Percentiles rank a stretch among this genome's conserved stretches.
Evolutionary conservation across 1,139 yeast genomes (phyloP).

Genomic region (Taphrina deformans): DNA sequence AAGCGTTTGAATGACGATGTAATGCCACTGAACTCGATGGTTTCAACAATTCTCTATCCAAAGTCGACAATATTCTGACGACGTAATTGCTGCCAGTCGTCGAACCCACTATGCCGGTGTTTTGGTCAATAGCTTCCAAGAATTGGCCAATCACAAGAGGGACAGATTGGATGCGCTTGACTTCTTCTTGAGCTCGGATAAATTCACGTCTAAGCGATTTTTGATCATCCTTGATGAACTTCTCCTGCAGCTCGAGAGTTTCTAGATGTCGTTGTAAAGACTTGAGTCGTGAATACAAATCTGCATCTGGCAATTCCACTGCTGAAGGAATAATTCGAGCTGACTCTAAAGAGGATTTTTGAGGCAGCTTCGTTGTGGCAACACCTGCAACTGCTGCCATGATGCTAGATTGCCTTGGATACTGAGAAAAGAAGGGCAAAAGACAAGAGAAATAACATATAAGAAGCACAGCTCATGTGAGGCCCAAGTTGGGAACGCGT

Average conservation of each 20-base stretch:
- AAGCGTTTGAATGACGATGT: constrained; percentile 96
- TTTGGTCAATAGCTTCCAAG: constrained; percentile 94
- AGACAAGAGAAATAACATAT: too few species aligned
- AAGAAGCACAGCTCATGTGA: too few species aligned
- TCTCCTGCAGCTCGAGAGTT: constrained; percentile 69
- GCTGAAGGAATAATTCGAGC: background rate
- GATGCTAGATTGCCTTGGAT: too few species aligned
- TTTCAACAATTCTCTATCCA: constrained; percentile 90
- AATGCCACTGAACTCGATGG: constrained; percentile 95
- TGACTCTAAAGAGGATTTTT: constrained; percentile 1
- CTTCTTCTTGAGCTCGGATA: constrained; percentile 97
- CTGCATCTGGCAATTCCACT: constrained; percentile 44
- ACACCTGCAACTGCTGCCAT: background rate
- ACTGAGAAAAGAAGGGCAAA: too few species aligned
- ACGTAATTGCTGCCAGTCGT: constrained; percentile 98
- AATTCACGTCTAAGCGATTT: constrained; percentile 93
- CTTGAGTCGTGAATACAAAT: constrained; percentile 79
- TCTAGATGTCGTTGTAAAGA: constrained; percentile 87
- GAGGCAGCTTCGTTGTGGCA: constrained; percentile 3
- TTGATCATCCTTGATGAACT: constrained; percentile 95
- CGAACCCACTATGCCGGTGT: constrained; percentile 93
- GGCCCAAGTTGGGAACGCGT: background rate
- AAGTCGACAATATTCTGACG: constrained; percentile 87
- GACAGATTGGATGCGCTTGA: constrained; percentile 92
- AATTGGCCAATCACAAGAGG: constrained; percentile 98